Evolutionary conservation across 345 rosid species (phyloP).

Genomic region (Microcos paniculata): DNA sequence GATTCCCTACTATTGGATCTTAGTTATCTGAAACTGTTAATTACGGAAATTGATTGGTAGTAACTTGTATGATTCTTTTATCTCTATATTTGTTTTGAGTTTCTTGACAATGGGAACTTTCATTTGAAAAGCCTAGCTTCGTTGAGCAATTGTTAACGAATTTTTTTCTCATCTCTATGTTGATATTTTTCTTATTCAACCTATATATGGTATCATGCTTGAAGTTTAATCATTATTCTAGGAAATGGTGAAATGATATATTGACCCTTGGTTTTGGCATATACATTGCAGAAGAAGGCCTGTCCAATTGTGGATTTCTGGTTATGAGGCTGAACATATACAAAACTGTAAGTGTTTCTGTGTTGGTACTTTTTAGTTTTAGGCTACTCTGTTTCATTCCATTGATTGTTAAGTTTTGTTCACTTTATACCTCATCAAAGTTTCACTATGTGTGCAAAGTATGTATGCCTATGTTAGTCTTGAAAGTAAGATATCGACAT

Average conservation of each 20-base stretch:
- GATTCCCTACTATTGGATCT: background rate
- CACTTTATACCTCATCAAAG: background rate
- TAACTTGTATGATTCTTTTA: background rate
- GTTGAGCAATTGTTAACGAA: background rate
- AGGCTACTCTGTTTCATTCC: background rate
- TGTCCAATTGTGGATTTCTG: slow-evolving; percentile 83
- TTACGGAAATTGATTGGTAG: background rate
- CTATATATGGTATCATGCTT: slow-evolving; percentile 1
- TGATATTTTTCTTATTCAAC: background rate
- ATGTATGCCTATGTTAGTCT: background rate
- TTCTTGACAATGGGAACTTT: background rate
- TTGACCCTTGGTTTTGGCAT: slow-evolving; percentile 16
- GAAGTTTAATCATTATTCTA: slow-evolving; percentile 2
- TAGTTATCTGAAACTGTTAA: background rate
- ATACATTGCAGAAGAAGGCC: slow-evolving; percentile 71
- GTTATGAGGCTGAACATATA: slow-evolving; percentile 89
- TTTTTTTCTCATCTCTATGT: background rate
- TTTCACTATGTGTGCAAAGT: background rate
- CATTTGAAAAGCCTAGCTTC: background rate
- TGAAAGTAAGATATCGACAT: background rate
- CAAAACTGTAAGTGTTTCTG: slow-evolving; percentile 67
- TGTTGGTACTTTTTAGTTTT: background rate
- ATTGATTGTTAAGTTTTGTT: background rate
- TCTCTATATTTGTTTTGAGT: background rate
- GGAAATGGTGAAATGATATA: background rate